Evolutionary conservation across 306 rosid genomes (phyloP).

Genomic region (Pyrus bretschneideri): DNA sequence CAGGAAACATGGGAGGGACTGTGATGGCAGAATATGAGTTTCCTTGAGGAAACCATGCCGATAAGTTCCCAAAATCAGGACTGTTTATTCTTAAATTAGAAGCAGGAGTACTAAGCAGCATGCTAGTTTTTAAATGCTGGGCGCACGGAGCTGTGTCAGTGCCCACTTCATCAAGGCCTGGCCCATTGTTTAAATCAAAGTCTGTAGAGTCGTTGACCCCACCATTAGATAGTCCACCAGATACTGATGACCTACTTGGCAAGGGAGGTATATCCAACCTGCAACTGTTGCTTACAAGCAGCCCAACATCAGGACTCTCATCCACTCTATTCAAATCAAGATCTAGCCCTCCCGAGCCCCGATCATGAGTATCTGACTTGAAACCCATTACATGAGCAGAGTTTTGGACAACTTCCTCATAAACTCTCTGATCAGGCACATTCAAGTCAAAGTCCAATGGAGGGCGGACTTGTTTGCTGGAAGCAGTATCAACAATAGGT

Average conservation of each 20-base stretch:
- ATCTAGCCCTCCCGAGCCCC: conserved; percentile 62
- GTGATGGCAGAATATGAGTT: conserved; percentile 61
- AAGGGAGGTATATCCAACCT: conserved; percentile 49
- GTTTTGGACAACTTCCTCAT: conserved; percentile 50
- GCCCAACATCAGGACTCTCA: conserved; percentile 53
- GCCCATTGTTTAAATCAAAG: conserved; percentile 93
- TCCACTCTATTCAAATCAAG: conserved; percentile 82
- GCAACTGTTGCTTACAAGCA: conserved; percentile 29
- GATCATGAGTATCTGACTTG: conserved; percentile 44
- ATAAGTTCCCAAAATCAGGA: conserved; percentile 61
- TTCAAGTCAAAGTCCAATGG: conserved; percentile 88
- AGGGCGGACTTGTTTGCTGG: conserved; percentile 48
- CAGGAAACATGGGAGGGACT: conserved; percentile 64
- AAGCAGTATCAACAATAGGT: conserved; percentile 31
- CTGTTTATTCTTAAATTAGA: conserved; percentile 53
- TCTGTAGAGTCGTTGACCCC: conserved; percentile 59
- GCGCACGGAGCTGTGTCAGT: conserved; percentile 41
- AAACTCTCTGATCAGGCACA: conserved; percentile 59
- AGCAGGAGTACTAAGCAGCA: conserved; percentile 38
- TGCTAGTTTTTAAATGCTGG: conserved; percentile 49
- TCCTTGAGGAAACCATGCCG: conserved; percentile 78
- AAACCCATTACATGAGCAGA: conserved; percentile 19
- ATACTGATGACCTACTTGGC: conserved; percentile 39
- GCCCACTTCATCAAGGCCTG: conserved; percentile 67
- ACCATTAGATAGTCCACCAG: conserved; percentile 60